Evolutionary conservation across 2,329 filamentous ascomycete species (phyloP), one percentile per base, ranked within the genome.

Genomic region (Cadophora gregata): DNA sequence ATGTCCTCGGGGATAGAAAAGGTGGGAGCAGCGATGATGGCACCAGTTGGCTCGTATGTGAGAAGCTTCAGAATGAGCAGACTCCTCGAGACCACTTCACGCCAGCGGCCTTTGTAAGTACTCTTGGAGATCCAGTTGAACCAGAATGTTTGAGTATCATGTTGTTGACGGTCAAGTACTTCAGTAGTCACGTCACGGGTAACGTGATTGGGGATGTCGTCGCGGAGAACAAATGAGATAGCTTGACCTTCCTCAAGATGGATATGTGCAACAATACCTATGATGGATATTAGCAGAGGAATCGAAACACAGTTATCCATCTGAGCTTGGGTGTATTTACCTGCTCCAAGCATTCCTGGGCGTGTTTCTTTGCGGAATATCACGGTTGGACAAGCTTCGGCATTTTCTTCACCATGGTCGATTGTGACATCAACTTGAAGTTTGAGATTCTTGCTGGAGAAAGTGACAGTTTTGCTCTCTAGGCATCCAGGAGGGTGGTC

Each of bases 1-100:
- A 93, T 85, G 60, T 90, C 88, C 76, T 93, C 91, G 0, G 91
- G 91, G 1, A 93, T 84, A 0, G 90, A 93, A 73, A 93, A 94
- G 0, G 90, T 93, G 0, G 91, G 90, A 1, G 91, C 85, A 0
- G 91, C 91, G 38, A 93, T 84, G 60, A 93, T 93, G 9, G 91
- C 91, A 1, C 91, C 91, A 0, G 90, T 93, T 0, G 90, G 91
- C 74, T 93, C 91, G 72, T 89, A 93, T 0, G 90, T 93, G 72
- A 93, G 82, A 78, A 93, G 83, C 78, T 93, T 93, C 53, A 93
- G 78, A 62, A 93, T 87, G 81, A 93, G 86, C 60, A 93, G 79
- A 74, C 90, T 93, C 64, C 91, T 83, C 29, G 84, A 82, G 6
- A 93, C 89, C 2, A 91, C 87, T 77, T 93, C 90, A 62, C 89